Evolutionary conservation across 78 protist species (phyloP).

Genomic region (Dictyostelium discoideum): dicty_2.7 NC_007088.5:2382001-2382500

Average conservation of each 20-base stretch:
- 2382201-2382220: neutral
- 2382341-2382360: constrained; percentile 23
- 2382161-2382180: constrained; percentile 20
- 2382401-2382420: constrained; percentile 28
- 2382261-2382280: constrained; percentile 18
- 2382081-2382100: constrained; percentile 46
- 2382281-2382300: constrained; percentile 57
- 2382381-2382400: neutral
- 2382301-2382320: constrained; percentile 60
- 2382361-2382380: neutral
- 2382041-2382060: neutral
- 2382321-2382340: constrained; percentile 53
- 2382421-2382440: neutral
- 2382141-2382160: constrained; percentile 51
- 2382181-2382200: constrained; percentile 9
- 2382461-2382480: constrained; percentile 10
- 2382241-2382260: neutral
- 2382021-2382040: neutral
- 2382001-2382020: neutral
- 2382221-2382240: constrained; percentile 27
- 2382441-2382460: neutral
- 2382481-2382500: neutral
- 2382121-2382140: constrained; percentile 38
- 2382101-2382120: constrained; percentile 54
- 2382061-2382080: constrained; percentile 12